These are phyloP conservation scores for Platismatia glauca DNA, from an alignment of 495 filamentous ascomycete species.

Conservation along the genomic window DNA sequence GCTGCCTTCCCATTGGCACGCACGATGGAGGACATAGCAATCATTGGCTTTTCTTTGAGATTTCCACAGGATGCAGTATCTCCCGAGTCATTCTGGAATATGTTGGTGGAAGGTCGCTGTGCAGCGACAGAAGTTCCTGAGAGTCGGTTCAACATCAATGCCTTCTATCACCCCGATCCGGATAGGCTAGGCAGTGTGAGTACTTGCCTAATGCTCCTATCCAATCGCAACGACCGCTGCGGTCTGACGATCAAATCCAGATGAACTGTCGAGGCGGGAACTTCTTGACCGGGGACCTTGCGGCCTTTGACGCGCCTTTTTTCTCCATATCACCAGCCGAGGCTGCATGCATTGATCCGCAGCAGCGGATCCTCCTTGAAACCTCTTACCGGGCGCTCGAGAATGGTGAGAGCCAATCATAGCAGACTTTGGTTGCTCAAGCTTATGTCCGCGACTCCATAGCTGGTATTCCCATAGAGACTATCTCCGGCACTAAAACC, in stretches of 20 bases:
- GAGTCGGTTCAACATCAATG: too few relatives aligned
- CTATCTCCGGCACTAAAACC: too few relatives aligned
- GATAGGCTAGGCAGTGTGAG: background rate
- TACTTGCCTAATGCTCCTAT: background rate
- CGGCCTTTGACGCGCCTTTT: slow-evolving; percentile 47
- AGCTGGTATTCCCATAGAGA: too few relatives aligned
- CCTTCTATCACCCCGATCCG: background rate
- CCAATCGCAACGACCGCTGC: background rate
- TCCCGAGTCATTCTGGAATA: slow-evolving; percentile 32
- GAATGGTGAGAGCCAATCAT: too few relatives aligned
- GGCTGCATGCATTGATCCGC: slow-evolving; percentile 38
- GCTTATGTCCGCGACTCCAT: too few relatives aligned
- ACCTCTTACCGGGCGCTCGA: slow-evolving; percentile 45
- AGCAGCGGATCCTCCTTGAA: slow-evolving; percentile 38
- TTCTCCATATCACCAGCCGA: slow-evolving; percentile 50
- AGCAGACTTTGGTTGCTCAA: too few relatives aligned
- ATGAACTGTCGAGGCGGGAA: background rate
- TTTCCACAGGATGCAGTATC: slow-evolving; percentile 42
- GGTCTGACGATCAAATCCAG: background rate
- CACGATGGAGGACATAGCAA: slow-evolving; percentile 32
- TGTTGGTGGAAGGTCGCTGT: slow-evolving; percentile 26
- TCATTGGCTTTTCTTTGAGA: slow-evolving; percentile 40
- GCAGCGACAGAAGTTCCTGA: slow-evolving; percentile 3
- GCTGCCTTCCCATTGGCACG: background rate
- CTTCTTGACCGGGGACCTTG: background rate